Base-by-base conservation (phyloP, 2,329 filamentous ascomycete genomes). In the Geosmithia flava region DNA sequence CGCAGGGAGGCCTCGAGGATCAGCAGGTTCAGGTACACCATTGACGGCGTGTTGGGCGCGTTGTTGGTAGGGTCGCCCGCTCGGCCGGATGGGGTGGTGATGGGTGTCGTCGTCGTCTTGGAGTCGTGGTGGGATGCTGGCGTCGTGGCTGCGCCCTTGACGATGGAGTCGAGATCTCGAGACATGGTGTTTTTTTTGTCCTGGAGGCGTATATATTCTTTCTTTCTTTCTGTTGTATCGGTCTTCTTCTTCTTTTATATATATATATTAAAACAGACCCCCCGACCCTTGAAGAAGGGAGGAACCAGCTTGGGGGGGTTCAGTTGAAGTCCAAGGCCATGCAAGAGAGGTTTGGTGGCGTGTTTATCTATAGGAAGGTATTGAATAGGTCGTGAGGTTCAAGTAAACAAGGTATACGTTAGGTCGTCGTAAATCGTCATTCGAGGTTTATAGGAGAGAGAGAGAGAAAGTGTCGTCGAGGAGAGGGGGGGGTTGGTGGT, bases 1-100 rank as follows among this genome's bases (percentile, higher is more conserved):
- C 93, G 87, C 37, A 98, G 74, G 5, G 89, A 95, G 45, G 88
- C 89, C 65, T 98, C 93, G 65, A 98, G 86, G 58, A 98, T 94
- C 50, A 98, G 78, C 20, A 98, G 83, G 67, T 98, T 98, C 58
- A 98, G 81, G 69, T 98, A 98, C 61, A 98, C 96, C 72, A 95
- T 93, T 48, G 88, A 87, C 44, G 90, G 90, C 16, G 87, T 88
- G 60, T 86, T 91, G n/a, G 90, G 90, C 16, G 91, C 80, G 52
- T 83, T 81, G 57, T 81, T 83, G 53, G 91, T 77, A 27, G 88
- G 87, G 62, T 94, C 88, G 56, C 69, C 55, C 53, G 68, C 56
- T 16, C 15, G 33, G 6, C 11, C 33, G 53, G 70, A 63, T 54
- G 62, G 11, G 3, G 41, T 41, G 13, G 29, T 55, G 59, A 71